A percentile compares a stretch with the other conserved stretches of the same genome.
phyloP scores from a whole-genome alignment of 1,284 basidiomycete species.

The Austropuccinia psidii region DNA sequence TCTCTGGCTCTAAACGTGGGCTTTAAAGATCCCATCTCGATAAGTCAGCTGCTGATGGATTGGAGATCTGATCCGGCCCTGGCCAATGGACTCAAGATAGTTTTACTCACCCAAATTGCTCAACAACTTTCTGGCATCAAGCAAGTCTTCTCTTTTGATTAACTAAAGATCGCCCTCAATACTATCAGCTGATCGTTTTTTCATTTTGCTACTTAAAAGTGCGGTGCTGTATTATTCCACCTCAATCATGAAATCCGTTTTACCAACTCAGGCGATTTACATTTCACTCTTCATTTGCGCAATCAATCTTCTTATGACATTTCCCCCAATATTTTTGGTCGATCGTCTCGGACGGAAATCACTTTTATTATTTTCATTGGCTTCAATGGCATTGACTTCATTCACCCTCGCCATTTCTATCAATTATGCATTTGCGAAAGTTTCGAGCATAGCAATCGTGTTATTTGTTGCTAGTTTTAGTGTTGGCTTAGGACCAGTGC shows the following conservation, averaged over 20 bases:
- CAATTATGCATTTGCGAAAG: conserved; percentile 55
- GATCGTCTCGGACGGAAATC: conserved; percentile 53
- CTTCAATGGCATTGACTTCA: conserved; percentile 61
- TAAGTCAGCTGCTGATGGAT: neutral
- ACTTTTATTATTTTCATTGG: conserved; percentile 49
- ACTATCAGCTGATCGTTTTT: neutral
- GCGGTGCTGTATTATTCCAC: conserved; percentile 81
- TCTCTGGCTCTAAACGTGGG: neutral
- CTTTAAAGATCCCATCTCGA: neutral
- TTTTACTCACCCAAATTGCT: conserved; percentile 30
- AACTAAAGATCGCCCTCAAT: too few relatives aligned
- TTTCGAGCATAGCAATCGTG: conserved; percentile 69
- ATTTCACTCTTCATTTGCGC: conserved; percentile 63
- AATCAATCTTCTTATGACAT: conserved; percentile 66
- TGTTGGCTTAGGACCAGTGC: conserved; percentile 79
- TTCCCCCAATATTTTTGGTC: conserved; percentile 74
- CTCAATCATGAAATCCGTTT: conserved; percentile 65
- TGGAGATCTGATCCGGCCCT: conserved; percentile 23
- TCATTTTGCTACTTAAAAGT: conserved; percentile 40
- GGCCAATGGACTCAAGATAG: neutral
- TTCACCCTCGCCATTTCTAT: conserved; percentile 65
- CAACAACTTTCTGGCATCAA: conserved; percentile 37
- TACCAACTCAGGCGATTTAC: conserved; percentile 68
- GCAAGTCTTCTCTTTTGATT: neutral
- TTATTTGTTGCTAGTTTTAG: conserved; percentile 84